Evolutionary conservation across 768 basidiomycete species (phyloP).

Genomic region (Suillus alpinus): DNA sequence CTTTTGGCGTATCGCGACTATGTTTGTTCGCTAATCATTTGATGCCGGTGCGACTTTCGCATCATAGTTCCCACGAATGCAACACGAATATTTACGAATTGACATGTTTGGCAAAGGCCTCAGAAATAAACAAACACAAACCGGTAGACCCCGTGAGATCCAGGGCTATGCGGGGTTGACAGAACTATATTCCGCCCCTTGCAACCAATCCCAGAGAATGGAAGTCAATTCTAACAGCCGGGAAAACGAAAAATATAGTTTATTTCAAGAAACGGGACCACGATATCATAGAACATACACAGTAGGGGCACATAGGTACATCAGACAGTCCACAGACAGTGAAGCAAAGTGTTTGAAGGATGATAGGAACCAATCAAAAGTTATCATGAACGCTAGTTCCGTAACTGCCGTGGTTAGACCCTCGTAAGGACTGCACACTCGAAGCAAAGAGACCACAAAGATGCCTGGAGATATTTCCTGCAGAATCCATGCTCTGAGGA

Average conservation of each 20-base stretch:
- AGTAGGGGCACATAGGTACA: slow-evolving; percentile 23
- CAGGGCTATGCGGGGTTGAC: not conserved
- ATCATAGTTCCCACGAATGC: not conserved
- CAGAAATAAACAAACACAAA: slow-evolving; percentile 13
- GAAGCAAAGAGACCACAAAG: slow-evolving; percentile 5
- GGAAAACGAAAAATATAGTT: not conserved
- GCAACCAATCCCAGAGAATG: not conserved
- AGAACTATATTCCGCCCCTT: not conserved
- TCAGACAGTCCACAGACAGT: slow-evolving; percentile 24
- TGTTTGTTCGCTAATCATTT: not conserved
- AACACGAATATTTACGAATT: not conserved
- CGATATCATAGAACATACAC: slow-evolving; percentile 8
- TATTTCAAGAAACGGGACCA: not conserved
- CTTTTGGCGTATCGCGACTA: not conserved
- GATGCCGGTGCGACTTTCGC: not conserved
- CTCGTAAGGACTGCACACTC: not conserved
- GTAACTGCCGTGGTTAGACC: not conserved
- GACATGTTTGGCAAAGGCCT: slow-evolving; percentile 16
- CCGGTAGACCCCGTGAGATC: not conserved
- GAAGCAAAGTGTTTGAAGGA: slow-evolving; percentile 2
- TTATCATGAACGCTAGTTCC: not conserved
- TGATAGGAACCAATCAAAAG: not conserved
- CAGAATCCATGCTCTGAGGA: not conserved
- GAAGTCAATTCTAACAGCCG: not conserved
- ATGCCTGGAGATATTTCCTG: slow-evolving; percentile 2